Conservation (phyloP, 257 asterid species). For the Solanum paucissectum region DNA sequence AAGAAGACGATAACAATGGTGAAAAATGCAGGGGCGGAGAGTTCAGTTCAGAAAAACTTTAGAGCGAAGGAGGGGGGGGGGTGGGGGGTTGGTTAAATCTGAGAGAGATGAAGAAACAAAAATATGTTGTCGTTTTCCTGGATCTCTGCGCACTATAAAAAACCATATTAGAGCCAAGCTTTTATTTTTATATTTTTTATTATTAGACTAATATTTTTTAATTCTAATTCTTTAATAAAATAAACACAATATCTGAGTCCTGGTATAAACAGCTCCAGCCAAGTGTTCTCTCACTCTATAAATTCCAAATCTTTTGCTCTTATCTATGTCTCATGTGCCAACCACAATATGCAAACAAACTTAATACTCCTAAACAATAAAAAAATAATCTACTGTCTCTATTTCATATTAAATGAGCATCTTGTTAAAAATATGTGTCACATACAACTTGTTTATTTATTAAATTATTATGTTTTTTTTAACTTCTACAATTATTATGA, state of each 20-base stretch:
- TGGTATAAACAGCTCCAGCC: neutral
- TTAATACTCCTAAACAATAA: neutral
- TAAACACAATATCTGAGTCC: neutral
- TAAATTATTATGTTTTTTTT: no score
- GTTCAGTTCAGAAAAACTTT: neutral
- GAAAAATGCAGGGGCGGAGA: neutral
- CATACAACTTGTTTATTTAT: no score
- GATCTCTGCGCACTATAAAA: neutral
- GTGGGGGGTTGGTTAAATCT: conserved; percentile 27
- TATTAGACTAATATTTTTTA: neutral
- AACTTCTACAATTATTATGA: no score
- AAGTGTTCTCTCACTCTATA: neutral
- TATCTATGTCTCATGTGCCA: neutral
- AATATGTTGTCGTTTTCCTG: conserved; percentile 11
- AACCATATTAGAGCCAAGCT: neutral
- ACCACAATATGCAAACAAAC: neutral
- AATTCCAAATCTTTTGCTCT: neutral
- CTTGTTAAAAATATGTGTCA: no score
- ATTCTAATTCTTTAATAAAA: neutral
- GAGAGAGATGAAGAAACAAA: conserved; percentile 18
- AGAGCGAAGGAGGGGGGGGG: neutral
- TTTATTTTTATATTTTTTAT: neutral
- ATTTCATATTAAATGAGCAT: no score
- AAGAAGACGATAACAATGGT: neutral
- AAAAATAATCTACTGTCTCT: neutral